Conservation (phyloP, 306 rosid genomes). For the Heteromeles arbutifolia region DNA sequence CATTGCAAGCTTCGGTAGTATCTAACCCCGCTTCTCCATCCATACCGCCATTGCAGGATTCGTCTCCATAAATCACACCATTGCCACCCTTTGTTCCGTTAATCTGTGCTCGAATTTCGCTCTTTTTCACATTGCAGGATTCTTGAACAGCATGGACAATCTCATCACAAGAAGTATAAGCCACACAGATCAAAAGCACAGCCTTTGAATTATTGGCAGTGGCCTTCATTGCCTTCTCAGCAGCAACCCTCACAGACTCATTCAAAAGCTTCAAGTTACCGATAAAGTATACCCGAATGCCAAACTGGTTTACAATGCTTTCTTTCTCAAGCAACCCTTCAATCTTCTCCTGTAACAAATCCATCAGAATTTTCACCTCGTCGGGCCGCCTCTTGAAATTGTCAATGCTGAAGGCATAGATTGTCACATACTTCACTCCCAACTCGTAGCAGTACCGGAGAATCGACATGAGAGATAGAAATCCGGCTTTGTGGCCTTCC, state of each 20-base stretch:
- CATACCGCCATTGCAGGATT: conserved; percentile 13
- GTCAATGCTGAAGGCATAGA: conserved; percentile 87
- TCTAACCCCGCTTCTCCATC: not conserved
- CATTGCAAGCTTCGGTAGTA: conserved; percentile 1
- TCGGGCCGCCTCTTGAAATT: conserved; percentile 57
- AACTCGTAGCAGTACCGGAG: conserved; percentile 65
- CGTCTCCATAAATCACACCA: too few species aligned
- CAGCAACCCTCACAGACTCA: conserved; percentile 47
- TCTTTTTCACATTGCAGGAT: conserved; percentile 46
- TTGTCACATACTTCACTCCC: conserved; percentile 55
- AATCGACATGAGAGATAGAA: conserved; percentile 39
- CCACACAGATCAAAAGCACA: conserved; percentile 49
- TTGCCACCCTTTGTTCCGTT: conserved; percentile 12
- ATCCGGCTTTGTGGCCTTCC: conserved; percentile 65
- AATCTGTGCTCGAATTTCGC: conserved; percentile 26
- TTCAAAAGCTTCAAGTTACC: conserved; percentile 54
- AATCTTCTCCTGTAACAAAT: conserved; percentile 64
- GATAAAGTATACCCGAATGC: conserved; percentile 51
- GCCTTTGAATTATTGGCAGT: conserved; percentile 48
- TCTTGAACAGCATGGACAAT: conserved; percentile 55
- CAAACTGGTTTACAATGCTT: conserved; percentile 43
- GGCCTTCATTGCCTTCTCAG: conserved; percentile 63
- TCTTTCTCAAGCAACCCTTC: conserved; percentile 50
- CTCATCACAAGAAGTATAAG: conserved; percentile 67
- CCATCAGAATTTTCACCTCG: conserved; percentile 60